A percentile compares a stretch with the other conserved stretches of the same genome.
phyloP scores from a whole-genome alignment of 768 basidiomycete species.

The Boletus vinaceobasis region DNA sequence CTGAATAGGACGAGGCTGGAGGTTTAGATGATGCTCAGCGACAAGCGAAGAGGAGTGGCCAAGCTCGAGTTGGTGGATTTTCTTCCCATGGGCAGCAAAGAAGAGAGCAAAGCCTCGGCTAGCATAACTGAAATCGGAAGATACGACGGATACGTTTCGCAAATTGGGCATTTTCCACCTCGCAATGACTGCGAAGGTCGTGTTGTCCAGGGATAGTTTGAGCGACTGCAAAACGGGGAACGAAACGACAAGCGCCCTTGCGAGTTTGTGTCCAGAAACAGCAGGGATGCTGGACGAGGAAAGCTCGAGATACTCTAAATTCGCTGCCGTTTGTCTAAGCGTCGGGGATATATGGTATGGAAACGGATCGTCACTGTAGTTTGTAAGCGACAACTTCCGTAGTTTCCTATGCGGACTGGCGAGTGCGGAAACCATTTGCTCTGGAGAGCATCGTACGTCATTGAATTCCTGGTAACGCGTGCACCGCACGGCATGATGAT shows the following conservation, averaged over 20 bases:
- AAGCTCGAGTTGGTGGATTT: constrained; percentile 64
- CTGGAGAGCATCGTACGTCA: constrained; percentile 47
- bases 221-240: constrained; percentile 67
- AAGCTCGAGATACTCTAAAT: constrained; percentile 67
- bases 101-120: constrained; percentile 61
- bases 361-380: constrained; percentile 61
- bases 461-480: constrained; percentile 44
- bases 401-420: constrained; percentile 51
- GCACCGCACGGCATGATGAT: constrained; percentile 61
- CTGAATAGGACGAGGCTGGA: constrained; percentile 34
- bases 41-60: constrained; percentile 68
- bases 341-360: constrained; percentile 55
- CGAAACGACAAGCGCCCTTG: constrained; percentile 26
- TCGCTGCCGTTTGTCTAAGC: constrained; percentile 47
- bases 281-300: constrained; percentile 52
- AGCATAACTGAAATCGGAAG: constrained; percentile 70
- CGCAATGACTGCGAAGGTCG: constrained; percentile 63
- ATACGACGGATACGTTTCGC: constrained; percentile 61
- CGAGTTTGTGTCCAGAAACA: constrained; percentile 29
- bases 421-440: constrained; percentile 57
- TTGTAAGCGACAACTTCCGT: constrained; percentile 65
- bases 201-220: constrained; percentile 68
- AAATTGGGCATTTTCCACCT: constrained; percentile 65
- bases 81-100: constrained; percentile 61
- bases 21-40: constrained; percentile 63